Evolutionary conservation across 2,329 filamentous ascomycete species (phyloP), one percentile per base, ranked within the genome.

Genomic region (Cercospora nicotianae): DNA sequence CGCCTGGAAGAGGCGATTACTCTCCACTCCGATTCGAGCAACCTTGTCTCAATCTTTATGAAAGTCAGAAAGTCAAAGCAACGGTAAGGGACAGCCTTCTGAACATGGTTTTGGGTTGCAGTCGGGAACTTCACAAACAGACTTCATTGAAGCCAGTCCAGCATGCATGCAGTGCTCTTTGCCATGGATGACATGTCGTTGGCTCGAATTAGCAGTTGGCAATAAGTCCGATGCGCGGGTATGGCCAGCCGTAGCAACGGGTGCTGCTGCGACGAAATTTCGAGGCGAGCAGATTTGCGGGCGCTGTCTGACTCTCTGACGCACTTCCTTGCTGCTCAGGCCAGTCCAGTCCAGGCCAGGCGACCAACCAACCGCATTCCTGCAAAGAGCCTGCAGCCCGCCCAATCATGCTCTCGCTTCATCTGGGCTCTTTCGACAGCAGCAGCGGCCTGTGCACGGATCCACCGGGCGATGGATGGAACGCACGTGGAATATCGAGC

Each of bases 111-210:
- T 42, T 8, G 36, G 36, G 36, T 42, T 8, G 45, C 45, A 13
- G 18, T 23, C 20, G 45, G 10, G 26, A 51, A 13, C 20, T 51
- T 42, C 36, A n/a, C 16, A 16, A 23, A 51, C 45, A 51, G 53
- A 58, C 26, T 31, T 58, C 23, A 58, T 58, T 23, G 8, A 30
- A 30, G 23, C 53, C 16, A 23, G 45, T 10, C 51, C 16, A 23
- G 45, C 45, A 23, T 51, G 45, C 45, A 23, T 51, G 45, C 45
- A 51, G 45, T 48, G 16, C 10, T 4, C 23, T n/a, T 5, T 31
- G 26, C 39, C 59, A 58, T 63, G 64, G 64, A 63, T 57, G 57
- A 59, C 51, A 62, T 62, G 66, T 60, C 39, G 68, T 64, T 36
- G 51, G 63, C n/a, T 53, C 64, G 36, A 42, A 64, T 53, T 23